Evolutionary conservation across 78 protist genomes (phyloP), one percentile per base, ranked within the genome.

Genomic region (Dictyostelium brefeldianum): DNA sequence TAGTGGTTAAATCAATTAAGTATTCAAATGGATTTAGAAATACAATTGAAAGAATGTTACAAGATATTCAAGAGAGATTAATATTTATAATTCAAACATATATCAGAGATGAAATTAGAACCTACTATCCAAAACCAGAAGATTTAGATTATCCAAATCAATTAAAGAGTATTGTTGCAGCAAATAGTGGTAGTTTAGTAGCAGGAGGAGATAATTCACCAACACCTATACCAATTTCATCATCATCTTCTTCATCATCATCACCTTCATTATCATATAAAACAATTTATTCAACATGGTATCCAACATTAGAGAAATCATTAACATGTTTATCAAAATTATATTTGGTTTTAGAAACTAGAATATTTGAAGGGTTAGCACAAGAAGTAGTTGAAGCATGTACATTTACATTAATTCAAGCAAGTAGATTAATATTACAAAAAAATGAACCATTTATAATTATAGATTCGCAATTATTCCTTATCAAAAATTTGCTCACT

Each of bases 321-420:
- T 46, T 91, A 36, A 83, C 91, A 31, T 91, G 95, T 78, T 47
- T 91, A 43, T 91, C 95, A 31, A 91, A 91, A 20, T 41, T 91
- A 48, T 91, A 91, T 73, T 80, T 91, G 11, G 90, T 83, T 67
- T 85, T 91, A 29, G 95, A 91, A 48, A 91, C 50, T 22, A 91
- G 77, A 53, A 91, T 91, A 14, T 91, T 91, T 78, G 95, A 91
- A 70, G 95, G 95, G 14, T 56, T 91, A n/a, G 95, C 95, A 65
- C 89, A 82, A 43, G 95, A 91, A 47, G 95, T 85, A 3, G 95
- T 91, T 7, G 89, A 81, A 48, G 89, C 95, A 41, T 80, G 90
- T 64, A 67, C 90, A 65, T 74, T 47, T 31, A 81, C 95, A 22
- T 81, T 91, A 5, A 78, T 91, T 9, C 75, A 67, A 78, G 89